Evolutionary conservation across 768 basidiomycete species (phyloP), one percentile per base, ranked within the genome.

Genomic region (Leucocoprinus leucothites): DNA sequence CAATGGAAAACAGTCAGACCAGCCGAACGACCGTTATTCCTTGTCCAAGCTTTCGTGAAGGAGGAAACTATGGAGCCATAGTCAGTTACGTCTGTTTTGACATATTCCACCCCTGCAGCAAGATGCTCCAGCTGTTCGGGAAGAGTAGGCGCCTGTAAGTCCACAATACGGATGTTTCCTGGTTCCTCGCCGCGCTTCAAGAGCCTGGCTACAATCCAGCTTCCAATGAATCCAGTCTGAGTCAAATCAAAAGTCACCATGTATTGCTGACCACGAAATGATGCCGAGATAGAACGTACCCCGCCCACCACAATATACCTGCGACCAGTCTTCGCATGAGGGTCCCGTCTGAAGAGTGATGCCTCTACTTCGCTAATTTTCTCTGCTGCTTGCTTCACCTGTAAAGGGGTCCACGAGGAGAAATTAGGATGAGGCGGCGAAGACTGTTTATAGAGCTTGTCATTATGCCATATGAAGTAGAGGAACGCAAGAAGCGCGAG

Each of bases 1-100:
- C 47, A 48, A 19, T 48, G 47, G 28, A 48, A 48, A 9, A 48
- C 47, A 34, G 47, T 48, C 34, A 48, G 18, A 26, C 47, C 47
- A 31, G 31, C 31, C 11, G 31, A 31, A 5, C 21, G 13, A 4
- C 14, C 31, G 26, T 25, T 18, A 28, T 28, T 2, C 3, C 16
- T 11, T 5, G 11, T 5, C 47, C 47, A 48, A n/a, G 47, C 28
- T 34, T 48, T 48, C 9, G 34, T 48, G 31, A 48, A 48, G 13
- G 47, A 25, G 14, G 47, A 48, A 28, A 35, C 34, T 7, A n/a
- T 18, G 18, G 47, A 25, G 18, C 13, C 26, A 14, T 19, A 28
- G 18, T 48, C 47, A n/a, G 47, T 48, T 34, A 48, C 34, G 21
- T 48, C 31, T n/a, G 28, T 18, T 13, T 34, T 48, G 28, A 21